Base-by-base conservation (phyloP, 805 yeast genomes). In the Yarrowia hollandica region DNA sequence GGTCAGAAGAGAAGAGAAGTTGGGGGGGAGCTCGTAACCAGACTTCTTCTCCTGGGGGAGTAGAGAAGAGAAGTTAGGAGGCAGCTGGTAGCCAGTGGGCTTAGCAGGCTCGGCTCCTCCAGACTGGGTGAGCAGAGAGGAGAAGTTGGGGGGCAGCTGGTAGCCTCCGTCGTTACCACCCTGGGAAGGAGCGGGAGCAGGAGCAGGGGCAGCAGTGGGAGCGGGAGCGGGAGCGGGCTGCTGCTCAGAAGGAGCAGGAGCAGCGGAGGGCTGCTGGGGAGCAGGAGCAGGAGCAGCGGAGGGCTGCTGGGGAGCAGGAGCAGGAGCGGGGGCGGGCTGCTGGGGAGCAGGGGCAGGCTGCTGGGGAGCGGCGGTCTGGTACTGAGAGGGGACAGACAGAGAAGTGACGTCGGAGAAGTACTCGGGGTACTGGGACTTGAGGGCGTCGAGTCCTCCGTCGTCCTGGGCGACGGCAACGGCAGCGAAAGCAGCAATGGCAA, bases 91-190 rank as follows among this genome's bases (percentile, higher is more conserved):
- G 18, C 52, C 52, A 25, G 52, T 30, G 6, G 50, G 25, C 44
- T 60, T 60, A n/a, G 44, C 52, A 15, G 60, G 38, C 39, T 30
- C 65, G n/a, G 46, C 37, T 9, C 58, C 66, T 37, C 25, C 60
- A 8, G 14, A 21, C 21, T 26, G 18, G 34, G 33, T 42, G 10
- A 44, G 52, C 19, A 44, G 35, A 28, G 52, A 44, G 19, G 52
- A 44, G 14, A 44, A 44, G 52, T 44, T 44, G 18, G 52, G 52
- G 35, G 52, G 52, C 14, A 44, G 52, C 52, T 39, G 25, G 50
- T 42, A 42, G 19, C 50, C 52, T 2, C 35, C 52, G 26, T 44
- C 28, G 52, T 41, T 41, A 6, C 48, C 48, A 4, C 35, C 35
- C 52, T 44, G 14, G 35, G 52, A 7, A 10, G 52, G 35, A 19